Evolutionary conservation across 208 protist genomes (phyloP), one percentile per base, ranked within the genome.

Genomic region (Trypanosoma rangeli): DNA sequence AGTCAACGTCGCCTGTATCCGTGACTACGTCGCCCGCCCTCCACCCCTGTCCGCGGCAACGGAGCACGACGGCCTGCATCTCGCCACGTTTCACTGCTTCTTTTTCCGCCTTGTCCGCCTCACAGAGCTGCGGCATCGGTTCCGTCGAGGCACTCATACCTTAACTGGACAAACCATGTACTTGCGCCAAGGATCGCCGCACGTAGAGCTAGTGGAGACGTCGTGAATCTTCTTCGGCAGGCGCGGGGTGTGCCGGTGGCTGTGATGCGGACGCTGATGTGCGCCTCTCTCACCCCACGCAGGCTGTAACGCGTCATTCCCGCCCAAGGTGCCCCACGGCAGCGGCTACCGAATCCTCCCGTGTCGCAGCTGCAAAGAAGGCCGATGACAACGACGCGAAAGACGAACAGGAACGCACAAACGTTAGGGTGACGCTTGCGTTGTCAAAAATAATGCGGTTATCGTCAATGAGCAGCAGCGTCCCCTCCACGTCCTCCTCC

Each of bases 141-240:
- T 55, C 28, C 16, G 42, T 15, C 12, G 62, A 67, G 28, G 4
- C 26, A 39, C 24, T 42, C 15, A 12, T 22, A 15, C 22, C 24
- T n/a, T 68, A 68, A 9, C 33, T 29, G 12, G 64, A 68, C 16
- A 29, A 50, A 31, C 64, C 64, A 28, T 68, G 60, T 5, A 68
- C 64, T 29, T 50, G 35, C 7, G 9, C 10, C 5, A 29, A 68
- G 1, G 64, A 49, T 60, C 64, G 24, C 52, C 64, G 48, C 26
- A 54, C 22, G 29, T 68, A 68, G 5, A 68, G 35, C 29, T 68
- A 5, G 52, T 68, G 28, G 64, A 68, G 33, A 29, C 33, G 24
- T 68, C 52, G 16, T 46, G 33, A 22, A 68, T 29, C 26, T 68
- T n/a, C 35, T 60, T 57, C 44, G 64, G 52, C 28, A 54, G 46